Evolutionary conservation across 1,139 yeast genomes (phyloP).

Genomic region (Yarrowia galli): DNA sequence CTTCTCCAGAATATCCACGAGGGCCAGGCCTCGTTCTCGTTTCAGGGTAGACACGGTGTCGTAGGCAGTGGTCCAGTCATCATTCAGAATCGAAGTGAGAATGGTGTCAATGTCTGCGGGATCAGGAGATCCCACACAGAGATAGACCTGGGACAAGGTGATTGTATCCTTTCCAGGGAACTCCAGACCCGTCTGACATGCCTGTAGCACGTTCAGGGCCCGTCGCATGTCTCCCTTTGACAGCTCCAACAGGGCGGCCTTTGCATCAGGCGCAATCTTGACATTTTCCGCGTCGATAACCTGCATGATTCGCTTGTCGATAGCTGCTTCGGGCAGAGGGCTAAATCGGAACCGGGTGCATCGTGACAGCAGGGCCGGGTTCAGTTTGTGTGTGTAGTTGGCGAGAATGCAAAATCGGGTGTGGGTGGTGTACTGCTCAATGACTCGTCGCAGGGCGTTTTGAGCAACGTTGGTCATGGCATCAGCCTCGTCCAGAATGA

Average conservation of each 20-base stretch:
- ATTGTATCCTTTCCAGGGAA: conserved; percentile 54
- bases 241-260: conserved; percentile 68
- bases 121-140: conserved; percentile 94
- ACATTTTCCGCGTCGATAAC: conserved; percentile 76
- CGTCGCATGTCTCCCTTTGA: conserved; percentile 96
- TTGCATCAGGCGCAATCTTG: conserved; percentile 65
- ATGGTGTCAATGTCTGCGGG: conserved; percentile 83
- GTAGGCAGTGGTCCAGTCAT: conserved; percentile 85
- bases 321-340: conserved; percentile 74
- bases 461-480: conserved; percentile 99
- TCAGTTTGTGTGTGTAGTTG: conserved; percentile 92
- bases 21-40: conserved; percentile 79
- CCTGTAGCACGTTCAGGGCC: conserved; percentile 91
- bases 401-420: conserved; percentile 96
- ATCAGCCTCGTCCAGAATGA: conserved; percentile 96
- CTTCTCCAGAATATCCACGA: conserved; percentile 82
- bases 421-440: conserved; percentile 93
- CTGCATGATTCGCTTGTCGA: conserved; percentile 67
- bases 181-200: conserved; percentile 81
- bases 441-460: conserved; percentile 87
- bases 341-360: conserved; percentile 94
- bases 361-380: conserved; percentile 92
- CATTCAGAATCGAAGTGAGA: conserved; percentile 76
- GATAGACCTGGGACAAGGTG: conserved; percentile 78
- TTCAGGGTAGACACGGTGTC: conserved; percentile 70